Evolutionary conservation across 352 stramenopile genomes (phyloP).

Genomic region (Phytophthora hibernalis): DNA sequence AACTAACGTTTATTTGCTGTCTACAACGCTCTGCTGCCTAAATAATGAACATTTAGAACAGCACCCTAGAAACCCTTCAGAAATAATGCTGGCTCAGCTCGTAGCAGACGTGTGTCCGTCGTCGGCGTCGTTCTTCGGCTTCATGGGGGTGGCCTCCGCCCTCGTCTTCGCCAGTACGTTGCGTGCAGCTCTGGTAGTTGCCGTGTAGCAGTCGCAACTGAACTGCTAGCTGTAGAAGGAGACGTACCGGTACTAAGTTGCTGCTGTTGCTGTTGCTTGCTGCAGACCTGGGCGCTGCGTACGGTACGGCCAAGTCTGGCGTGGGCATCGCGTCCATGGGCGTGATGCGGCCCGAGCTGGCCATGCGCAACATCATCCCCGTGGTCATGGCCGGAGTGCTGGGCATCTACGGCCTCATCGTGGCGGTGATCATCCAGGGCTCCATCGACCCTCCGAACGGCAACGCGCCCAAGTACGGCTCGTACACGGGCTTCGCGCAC

Average conservation of each 20-base stretch:
- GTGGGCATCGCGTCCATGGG: constrained; percentile 97
- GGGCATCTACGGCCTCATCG: constrained; percentile 97
- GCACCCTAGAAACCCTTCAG: constrained; percentile 20
- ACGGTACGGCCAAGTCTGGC: constrained; percentile 97
- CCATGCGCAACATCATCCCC: constrained; percentile 99
- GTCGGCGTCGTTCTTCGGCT: constrained; percentile 99
- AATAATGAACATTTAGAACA: constrained; percentile 12
- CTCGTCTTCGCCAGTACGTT: constrained; percentile 78
- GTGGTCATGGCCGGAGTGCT: constrained; percentile 99
- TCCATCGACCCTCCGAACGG: constrained; percentile 85
- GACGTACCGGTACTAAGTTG: background rate
- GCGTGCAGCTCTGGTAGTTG: background rate
- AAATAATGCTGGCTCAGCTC: constrained; percentile 49
- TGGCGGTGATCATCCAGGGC: constrained; percentile 95
- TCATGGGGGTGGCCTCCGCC: constrained; percentile 97
- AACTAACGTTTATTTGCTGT: background rate
- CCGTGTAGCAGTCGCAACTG: background rate
- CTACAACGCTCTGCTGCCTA: constrained; percentile 1
- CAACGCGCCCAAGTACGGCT: constrained; percentile 85
- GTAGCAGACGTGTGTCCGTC: constrained; percentile 97
- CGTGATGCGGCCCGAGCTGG: constrained; percentile 95
- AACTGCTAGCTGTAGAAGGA: background rate
- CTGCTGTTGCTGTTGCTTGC: constrained; percentile 11
- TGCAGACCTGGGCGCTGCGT: constrained; percentile 95
- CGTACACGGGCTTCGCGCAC: constrained; percentile 96